Evolutionary conservation across 1,284 basidiomycete genomes (phyloP), one percentile per base, ranked within the genome.

Genomic region (Microbotryum silenes-acaulis): DNA sequence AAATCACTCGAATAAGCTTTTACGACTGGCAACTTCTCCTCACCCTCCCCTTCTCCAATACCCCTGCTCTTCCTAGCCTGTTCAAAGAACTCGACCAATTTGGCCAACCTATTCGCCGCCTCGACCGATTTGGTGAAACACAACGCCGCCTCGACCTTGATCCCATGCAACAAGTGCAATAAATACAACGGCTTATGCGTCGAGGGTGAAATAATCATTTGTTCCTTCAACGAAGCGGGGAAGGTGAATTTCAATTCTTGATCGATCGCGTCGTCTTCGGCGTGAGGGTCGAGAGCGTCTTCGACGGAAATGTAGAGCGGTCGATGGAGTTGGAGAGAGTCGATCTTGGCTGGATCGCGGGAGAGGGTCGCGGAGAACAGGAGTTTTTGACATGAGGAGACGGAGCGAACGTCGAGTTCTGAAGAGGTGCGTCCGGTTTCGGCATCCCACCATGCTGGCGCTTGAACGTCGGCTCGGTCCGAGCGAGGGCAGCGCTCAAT

Each of bases 121-220:
- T 97, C 93, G 14, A 96, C 87, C 0, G 88, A 91, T 76, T 97
- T 98, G 10, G 92, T 96, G 78, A 99, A 99, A 54, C 94, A 86
- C 25, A 99, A 80, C 0, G 87, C 88, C 64, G 87, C 87, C 14
- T 76, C 79, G 21, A 91, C 79, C 16, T 77, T 72, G 51, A 78
- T 79, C 6, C 76, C 72, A 72, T 88, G 85, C 4, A 97, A 79
- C 46, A 99, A 84, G 72, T 96, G 81, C 74, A 97, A 86, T 51
- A 99, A 82, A 64, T 90, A 81, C 16, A 98, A 81, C 1, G 94
- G 93, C 75, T 99, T 99, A 67, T 87, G 80, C 0, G 84, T 80
- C 0, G 91, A 78, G 51, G 87, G 82, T 62, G 86, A 87, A 54
- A 96, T 82, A 56, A 93, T 74, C 85, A 94, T 90, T 69, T 88